Percentiles rank a stretch among this genome's conserved stretches.
These are phyloP conservation scores for Pluteus cervinus DNA, from an alignment of 768 basidiomycete genomes.

Conservation along the genomic window DNA sequence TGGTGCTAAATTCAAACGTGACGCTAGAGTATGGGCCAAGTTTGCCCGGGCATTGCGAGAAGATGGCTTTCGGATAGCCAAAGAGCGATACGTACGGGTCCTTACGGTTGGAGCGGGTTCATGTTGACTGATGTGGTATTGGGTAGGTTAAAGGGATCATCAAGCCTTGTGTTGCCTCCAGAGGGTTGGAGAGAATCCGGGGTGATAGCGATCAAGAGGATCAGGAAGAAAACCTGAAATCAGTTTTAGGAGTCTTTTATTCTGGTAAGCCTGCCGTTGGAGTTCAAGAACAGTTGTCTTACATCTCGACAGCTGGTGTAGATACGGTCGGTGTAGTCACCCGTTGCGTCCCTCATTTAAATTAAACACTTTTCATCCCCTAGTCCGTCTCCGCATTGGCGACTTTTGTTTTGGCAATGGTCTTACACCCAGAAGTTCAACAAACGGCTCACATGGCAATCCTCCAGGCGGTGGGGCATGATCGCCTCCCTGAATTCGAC, in stretches of 20 bases:
- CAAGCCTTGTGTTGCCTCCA: conserved; percentile 18
- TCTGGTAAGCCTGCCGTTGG: conserved; percentile 21
- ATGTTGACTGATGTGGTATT: background rate
- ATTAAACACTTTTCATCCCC: conserved; percentile 8
- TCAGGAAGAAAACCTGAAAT: conserved; percentile 30
- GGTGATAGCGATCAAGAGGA: conserved; percentile 10
- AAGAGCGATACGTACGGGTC: conserved; percentile 17
- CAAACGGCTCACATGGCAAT: conserved; percentile 37
- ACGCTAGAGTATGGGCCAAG: conserved; percentile 19
- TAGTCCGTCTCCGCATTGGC: conserved; percentile 13
- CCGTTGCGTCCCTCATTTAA: conserved; percentile 4
- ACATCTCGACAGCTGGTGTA: conserved; percentile 22
- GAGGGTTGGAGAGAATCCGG: conserved; percentile 18
- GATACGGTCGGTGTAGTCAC: conserved; percentile 16
- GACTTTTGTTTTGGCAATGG: conserved; percentile 18
- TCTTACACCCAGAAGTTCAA: conserved; percentile 33
- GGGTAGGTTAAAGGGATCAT: conserved; percentile 17
- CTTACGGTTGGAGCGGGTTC: background rate
- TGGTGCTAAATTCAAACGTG: conserved; percentile 26
- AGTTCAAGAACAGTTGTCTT: background rate
- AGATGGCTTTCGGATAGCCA: conserved; percentile 21
- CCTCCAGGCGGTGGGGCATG: conserved; percentile 29
- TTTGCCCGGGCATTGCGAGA: conserved; percentile 15
- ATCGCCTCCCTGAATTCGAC: conserved; percentile 34
- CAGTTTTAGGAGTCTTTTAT: conserved; percentile 36